Evolutionary conservation across 2,329 filamentous ascomycete genomes (phyloP).

Genomic region (Pezicula carpinea): DNA sequence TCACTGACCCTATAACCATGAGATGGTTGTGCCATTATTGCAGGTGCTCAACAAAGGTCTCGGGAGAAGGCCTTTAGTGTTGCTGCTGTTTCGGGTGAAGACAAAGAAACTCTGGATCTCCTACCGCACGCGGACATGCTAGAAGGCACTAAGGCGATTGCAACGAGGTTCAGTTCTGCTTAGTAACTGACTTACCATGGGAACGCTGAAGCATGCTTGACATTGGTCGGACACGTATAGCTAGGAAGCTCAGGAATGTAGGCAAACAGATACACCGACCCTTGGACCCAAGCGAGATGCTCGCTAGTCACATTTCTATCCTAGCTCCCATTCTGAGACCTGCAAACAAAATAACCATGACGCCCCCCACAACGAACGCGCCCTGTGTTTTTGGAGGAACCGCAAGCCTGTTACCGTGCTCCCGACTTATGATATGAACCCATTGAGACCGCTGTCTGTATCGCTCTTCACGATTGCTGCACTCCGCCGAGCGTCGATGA

Average conservation of each 20-base stretch:
- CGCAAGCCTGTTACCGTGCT: not conserved
- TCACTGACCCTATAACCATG: constrained; percentile 17
- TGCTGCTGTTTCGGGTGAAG: constrained; percentile 12
- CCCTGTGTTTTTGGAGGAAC: constrained; percentile 1
- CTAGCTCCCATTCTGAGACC: constrained; percentile 1
- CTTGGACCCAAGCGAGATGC: constrained; percentile 1
- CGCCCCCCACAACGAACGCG: constrained; percentile 1
- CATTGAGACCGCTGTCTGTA: constrained; percentile 54
- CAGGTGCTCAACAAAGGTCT: constrained; percentile 27
- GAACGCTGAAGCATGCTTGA: constrained; percentile 2
- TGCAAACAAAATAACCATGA: constrained; percentile 2
- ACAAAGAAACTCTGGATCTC: constrained; percentile 3
- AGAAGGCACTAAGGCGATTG: not conserved
- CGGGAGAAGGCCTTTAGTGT: constrained; percentile 25
- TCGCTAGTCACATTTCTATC: constrained; percentile 1
- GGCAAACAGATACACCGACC: constrained; percentile 2
- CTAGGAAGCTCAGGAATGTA: constrained; percentile 1
- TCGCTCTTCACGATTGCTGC: constrained; percentile 62
- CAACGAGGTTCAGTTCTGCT: not conserved
- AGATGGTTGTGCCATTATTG: constrained; percentile 24
- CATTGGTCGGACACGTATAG: not conserved
- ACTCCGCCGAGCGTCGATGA: constrained; percentile 77
- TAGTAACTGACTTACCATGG: constrained; percentile 3
- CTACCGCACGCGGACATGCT: constrained; percentile 1
- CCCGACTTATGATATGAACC: not conserved